Base-by-base conservation (phyloP, 2,329 filamentous ascomycete species). In the Ophiocordyceps camponoti-saundersi region DNA sequence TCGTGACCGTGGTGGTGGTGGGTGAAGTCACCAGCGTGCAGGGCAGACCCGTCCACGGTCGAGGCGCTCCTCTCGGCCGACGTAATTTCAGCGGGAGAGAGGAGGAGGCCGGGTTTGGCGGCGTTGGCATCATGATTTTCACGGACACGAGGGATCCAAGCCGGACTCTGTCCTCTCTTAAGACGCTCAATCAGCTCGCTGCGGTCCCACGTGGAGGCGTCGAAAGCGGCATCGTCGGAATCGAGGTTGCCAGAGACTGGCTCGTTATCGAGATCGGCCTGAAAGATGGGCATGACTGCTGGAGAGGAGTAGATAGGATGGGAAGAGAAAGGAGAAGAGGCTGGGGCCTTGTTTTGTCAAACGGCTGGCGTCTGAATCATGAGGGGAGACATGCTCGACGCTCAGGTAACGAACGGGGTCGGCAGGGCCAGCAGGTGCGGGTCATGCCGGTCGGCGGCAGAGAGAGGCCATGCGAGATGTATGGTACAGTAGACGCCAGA, bases 101-200 rank as follows among this genome's bases (percentile, higher is more conserved):
- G 18, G 36, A 23, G 18, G 36, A 23, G 16, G 53, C 50, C 41
- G 57, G 68, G 62, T 40, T 59, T 59, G 30, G 66, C 61, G 3
- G 62, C 18, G 34, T 47, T 16, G 34, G 42, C 21, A 34, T 44
- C 42, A 26, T 5, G 23, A 26, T 4, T 8, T 5, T 26, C 5
- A 26, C 23, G 23, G 23, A 8, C 23, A 26, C 23, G 23, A 26
- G 23, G 23, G 39, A 80, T 69, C 85, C 85, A 92, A 5, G 78
- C 77, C 36, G 85, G 81, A 56, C 78, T 83, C 63, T 88, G 80
- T 30, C 79, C 79, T 61, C 76, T 78, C 66, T 95, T 95, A 53
- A 95, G 72, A 52, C 81, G 75, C 62, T 88, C 77, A 48, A 96
- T 95, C 55, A 95, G 68, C 61, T 89, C 82, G 48, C 79, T 78